Percentiles rank a stretch among this genome's conserved stretches.
Conservation (phyloP, 352 stramenopile genomes). For the Globisporangium spiculum region DNA sequence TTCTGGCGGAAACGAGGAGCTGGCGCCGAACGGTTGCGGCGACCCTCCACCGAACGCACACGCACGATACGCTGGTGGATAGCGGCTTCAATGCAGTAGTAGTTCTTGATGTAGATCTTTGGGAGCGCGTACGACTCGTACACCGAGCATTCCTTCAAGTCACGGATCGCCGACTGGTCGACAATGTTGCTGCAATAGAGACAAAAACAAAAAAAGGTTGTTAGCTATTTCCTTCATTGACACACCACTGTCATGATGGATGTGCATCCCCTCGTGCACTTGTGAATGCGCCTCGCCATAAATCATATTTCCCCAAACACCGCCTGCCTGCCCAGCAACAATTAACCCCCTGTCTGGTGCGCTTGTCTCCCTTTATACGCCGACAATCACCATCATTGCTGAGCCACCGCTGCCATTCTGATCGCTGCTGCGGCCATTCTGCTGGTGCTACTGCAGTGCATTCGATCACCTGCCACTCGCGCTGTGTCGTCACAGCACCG, state of each 20-base stretch:
- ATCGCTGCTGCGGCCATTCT: neutral
- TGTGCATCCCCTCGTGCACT: neutral
- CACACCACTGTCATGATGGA: no score
- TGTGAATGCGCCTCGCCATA: neutral
- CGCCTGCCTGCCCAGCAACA: neutral
- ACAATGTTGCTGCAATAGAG: conserved; percentile 93
- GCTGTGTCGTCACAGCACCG: neutral
- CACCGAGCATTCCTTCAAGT: conserved; percentile 98
- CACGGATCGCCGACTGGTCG: conserved; percentile 97
- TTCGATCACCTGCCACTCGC: neutral
- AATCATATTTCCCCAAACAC: neutral
- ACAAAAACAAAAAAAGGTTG: neutral
- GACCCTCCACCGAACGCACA: conserved; percentile 91
- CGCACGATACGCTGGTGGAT: conserved; percentile 99
- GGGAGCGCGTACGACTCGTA: conserved; percentile 99
- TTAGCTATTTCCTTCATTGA: neutral
- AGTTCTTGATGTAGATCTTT: conserved; percentile 99
- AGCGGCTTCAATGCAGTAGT: conserved; percentile 99
- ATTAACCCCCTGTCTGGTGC: neutral
- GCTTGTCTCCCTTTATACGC: neutral
- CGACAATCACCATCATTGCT: neutral
- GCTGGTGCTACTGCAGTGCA: neutral
- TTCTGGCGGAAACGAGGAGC: conserved; percentile 78
- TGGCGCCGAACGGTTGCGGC: conserved; percentile 93
- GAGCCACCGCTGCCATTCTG: neutral